phyloP scores from a whole-genome alignment of 2,329 filamentous ascomycete species.

The Tolypocladium amazonense region DNA sequence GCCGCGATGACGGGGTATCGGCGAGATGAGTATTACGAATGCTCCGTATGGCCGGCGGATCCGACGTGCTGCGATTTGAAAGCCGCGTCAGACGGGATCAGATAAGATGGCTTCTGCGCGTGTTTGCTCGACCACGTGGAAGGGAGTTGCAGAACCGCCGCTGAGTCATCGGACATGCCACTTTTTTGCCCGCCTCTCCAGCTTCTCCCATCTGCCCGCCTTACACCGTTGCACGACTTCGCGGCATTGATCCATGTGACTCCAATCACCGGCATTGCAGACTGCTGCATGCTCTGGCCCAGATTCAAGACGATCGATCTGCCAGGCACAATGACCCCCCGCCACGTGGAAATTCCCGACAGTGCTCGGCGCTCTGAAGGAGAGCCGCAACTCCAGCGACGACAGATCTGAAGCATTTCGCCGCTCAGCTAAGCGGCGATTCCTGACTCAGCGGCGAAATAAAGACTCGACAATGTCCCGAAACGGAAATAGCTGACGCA shows the following conservation, averaged over 20 bases:
- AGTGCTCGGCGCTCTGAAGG: too few species aligned
- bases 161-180: neutral
- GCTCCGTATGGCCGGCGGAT: too few species aligned
- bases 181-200: too few species aligned
- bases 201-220: neutral
- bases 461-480: neutral
- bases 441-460: neutral
- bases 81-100: neutral
- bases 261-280: neutral
- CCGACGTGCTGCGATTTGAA: too few species aligned
- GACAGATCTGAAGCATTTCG: neutral
- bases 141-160: neutral
- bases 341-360: neutral
- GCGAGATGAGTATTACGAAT: neutral
- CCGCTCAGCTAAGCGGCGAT: neutral
- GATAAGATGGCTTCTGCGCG: neutral
- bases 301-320: neutral
- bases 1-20: neutral
- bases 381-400: neutral
- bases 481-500: neutral
- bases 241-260: neutral
- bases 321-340: neutral
- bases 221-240: neutral
- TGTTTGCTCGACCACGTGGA: neutral
- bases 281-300: neutral